Evolutionary conservation across 1,284 basidiomycete species (phyloP).

Genomic region (Ceratobasidium theobromae): DNA sequence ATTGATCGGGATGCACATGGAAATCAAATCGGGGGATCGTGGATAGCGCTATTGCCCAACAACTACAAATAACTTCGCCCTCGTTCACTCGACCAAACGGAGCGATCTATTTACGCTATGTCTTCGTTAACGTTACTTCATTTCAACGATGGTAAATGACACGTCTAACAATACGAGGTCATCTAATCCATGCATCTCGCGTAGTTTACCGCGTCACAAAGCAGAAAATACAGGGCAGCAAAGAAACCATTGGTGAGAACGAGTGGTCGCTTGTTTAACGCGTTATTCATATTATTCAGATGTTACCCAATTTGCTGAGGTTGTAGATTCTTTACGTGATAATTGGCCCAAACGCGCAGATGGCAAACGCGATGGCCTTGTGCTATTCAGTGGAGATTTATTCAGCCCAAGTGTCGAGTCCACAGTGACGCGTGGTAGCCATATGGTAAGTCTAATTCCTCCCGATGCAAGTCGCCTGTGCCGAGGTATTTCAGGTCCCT

Average conservation of each 20-base stretch:
- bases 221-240: slow-evolving; percentile 59
- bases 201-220: slow-evolving; percentile 68
- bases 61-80: too few species aligned
- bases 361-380: slow-evolving; percentile 66
- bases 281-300: slow-evolving; percentile 40
- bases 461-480: not conserved
- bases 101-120: not conserved
- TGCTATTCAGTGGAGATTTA: slow-evolving; percentile 86
- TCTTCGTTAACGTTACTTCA: slow-evolving; percentile 34
- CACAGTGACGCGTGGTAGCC: slow-evolving; percentile 84
- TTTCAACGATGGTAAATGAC: slow-evolving; percentile 38
- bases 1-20: not conserved
- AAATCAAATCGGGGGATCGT: not conserved
- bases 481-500: slow-evolving; percentile 58
- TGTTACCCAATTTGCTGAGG: slow-evolving; percentile 69
- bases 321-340: slow-evolving; percentile 59
- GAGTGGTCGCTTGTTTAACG: not conserved
- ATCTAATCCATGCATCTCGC: not conserved
- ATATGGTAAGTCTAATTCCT: slow-evolving; percentile 65
- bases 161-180: not conserved
- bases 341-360: slow-evolving; percentile 55
- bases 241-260: slow-evolving; percentile 55
- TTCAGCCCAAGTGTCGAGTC: slow-evolving; percentile 87
- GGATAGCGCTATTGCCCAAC: not conserved
- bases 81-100: slow-evolving; percentile 2